phyloP scores from a whole-genome alignment of 768 basidiomycete species.

The Pulveroboletus sp. region DNA sequence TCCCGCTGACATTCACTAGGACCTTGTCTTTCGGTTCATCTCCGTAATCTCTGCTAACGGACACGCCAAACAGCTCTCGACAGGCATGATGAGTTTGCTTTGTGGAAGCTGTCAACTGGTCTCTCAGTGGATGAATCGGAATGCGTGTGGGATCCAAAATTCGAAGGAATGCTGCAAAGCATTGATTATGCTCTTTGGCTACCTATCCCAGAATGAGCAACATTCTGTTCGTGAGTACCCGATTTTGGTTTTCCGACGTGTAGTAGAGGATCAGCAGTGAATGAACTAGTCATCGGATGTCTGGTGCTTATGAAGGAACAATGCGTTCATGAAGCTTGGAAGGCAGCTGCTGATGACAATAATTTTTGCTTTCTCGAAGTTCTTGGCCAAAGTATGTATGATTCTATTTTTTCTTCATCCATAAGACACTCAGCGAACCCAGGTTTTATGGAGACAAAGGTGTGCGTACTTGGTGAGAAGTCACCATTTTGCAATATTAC shows the following conservation, averaged over 20 bases:
- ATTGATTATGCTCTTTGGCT: conserved; percentile 25
- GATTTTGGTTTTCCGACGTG: background rate
- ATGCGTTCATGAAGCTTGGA: conserved; percentile 22
- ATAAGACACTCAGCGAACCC: conserved; percentile 1
- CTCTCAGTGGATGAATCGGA: conserved; percentile 19
- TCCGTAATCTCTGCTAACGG: conserved; percentile 12
- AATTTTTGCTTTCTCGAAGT: conserved; percentile 6
- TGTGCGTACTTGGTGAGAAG: conserved; percentile 9
- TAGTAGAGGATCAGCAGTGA: conserved; percentile 12
- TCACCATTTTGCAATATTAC: background rate
- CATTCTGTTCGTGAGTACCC: conserved; percentile 14
- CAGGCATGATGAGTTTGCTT: conserved; percentile 16
- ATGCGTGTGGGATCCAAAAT: conserved; percentile 23
- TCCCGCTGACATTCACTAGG: conserved; percentile 13
- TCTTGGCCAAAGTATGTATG: conserved; percentile 21
- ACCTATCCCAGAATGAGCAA: conserved; percentile 19
- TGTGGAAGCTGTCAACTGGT: conserved; percentile 17
- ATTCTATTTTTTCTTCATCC: background rate
- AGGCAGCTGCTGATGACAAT: conserved; percentile 11
- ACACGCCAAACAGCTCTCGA: conserved; percentile 13
- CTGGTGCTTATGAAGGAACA: conserved; percentile 9
- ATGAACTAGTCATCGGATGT: conserved; percentile 16
- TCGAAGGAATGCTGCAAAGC: conserved; percentile 29
- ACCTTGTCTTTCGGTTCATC: conserved; percentile 21
- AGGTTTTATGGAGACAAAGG: conserved; percentile 15